Percentiles rank a stretch among this genome's conserved stretches.
phyloP scores from a whole-genome alignment of 352 stramenopile species.

The Phytophthora ramorum region DNA sequence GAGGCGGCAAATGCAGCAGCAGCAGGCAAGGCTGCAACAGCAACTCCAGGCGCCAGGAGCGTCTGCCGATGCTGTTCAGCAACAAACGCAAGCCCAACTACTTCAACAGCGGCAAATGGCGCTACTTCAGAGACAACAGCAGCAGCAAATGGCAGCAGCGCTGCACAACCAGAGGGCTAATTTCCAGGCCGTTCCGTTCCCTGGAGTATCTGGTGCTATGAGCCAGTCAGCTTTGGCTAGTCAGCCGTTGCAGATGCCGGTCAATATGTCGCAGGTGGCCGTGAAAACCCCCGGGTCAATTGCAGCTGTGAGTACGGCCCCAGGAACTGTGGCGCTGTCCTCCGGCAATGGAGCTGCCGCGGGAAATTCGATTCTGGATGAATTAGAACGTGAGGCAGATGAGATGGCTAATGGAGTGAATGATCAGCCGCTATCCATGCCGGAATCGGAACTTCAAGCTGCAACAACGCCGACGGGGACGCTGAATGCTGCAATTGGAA shows the following conservation, averaged over 20 bases:
- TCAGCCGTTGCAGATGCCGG: constrained; percentile 69
- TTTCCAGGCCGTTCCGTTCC: constrained; percentile 72
- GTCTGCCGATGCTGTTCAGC: constrained; percentile 44
- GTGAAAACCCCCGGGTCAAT: constrained; percentile 32
- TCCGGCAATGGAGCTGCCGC: constrained; percentile 31
- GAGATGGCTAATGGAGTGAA: constrained; percentile 88
- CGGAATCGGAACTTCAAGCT: constrained; percentile 76
- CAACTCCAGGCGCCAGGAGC: constrained; percentile 48
- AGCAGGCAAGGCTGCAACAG: constrained; percentile 47
- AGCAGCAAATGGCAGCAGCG: constrained; percentile 79
- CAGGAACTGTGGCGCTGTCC: constrained; percentile 17
- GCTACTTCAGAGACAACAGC: constrained; percentile 69
- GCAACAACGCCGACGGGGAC: constrained; percentile 41
- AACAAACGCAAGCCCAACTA: constrained; percentile 59
- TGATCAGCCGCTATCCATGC: constrained; percentile 86
- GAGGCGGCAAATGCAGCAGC: constrained; percentile 80
- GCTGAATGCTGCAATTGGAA: constrained; percentile 34
- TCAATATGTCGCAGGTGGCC: constrained; percentile 51
- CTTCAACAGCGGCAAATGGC: constrained; percentile 68
- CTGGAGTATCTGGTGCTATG: constrained; percentile 39
- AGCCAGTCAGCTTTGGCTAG: constrained; percentile 39
- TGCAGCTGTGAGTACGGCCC: constrained; percentile 23
- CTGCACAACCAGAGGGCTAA: constrained; percentile 73
- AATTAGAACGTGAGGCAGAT: constrained; percentile 85
- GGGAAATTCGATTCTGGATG: constrained; percentile 83